Base-by-base conservation (phyloP, 495 filamentous ascomycete species). In the Trypethelium eluteriae region DNA sequence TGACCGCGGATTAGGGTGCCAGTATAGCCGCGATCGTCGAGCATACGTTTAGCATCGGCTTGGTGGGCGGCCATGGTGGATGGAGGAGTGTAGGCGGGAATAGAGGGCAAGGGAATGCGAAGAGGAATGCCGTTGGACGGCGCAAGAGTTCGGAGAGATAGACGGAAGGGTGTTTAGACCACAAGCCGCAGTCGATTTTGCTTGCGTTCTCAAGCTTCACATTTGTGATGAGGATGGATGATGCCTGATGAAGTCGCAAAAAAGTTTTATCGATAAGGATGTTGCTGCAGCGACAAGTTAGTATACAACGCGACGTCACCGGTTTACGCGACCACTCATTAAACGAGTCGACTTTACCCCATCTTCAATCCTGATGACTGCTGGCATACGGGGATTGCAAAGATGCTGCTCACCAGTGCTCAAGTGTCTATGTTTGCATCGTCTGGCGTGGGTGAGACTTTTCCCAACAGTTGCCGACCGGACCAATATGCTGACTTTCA, bases 1-100 rank as follows among this genome's bases (percentile, higher is more conserved):
- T 93, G 85, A 47, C 91, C 90, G 76, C 86, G 88, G 64, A 91
- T 81, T 10, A 88, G 80, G 16, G 81, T 76, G 63, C 88, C 88
- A 3, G 76, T 78, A 75, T 91, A 91, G 68, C 77, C 77, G 39
- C 77, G 73, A 69, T 78, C 73, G 68, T 83, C 81, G 32, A 82
- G 74, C 38, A 79, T 70, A 6, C 71, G 69, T 50, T 74, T 75
- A 34, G 77, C 81, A 68, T 82, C 81, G 38, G 80, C 79, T 65
- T 72, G 70, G 69, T 83, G 79, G 14, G 77, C 76, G 64, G 69
- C 68, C 61, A 65, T 65, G 49, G 34, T 62, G 56, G 38, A 38
- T 35, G 39, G 63, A 44, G 35, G 11, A 59, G 11, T 57, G 32
- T 12, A 18, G 59, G 34, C 16, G n/a, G 10, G 16, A 18, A 49